Base-by-base conservation (phyloP, 2,329 filamentous ascomycete species). In the Ascochyta lentis region DNA sequence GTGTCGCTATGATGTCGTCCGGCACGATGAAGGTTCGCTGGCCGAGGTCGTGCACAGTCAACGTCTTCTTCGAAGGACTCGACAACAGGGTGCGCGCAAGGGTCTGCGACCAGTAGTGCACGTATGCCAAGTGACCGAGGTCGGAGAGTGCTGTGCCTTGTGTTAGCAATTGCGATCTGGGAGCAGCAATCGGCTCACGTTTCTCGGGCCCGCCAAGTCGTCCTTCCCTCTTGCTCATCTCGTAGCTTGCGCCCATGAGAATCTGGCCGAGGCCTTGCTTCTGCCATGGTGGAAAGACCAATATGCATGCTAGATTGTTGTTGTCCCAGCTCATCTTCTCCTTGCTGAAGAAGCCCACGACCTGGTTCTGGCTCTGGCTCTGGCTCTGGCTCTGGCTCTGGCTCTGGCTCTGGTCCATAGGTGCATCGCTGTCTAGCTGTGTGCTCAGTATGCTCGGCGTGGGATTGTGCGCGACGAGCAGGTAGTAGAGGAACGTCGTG, bases 261-360 rank as follows among this genome's bases (percentile, higher is more conserved):
- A 98, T 79, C 47, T 91, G 87, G 0, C 95, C 95, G 0, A 98
- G 83, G 1, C 94, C 92, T 63, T 92, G 92, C 60, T 90, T 88
- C 76, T 98, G 94, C 87, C 94, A 98, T 0, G 95, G 95, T 1
- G 95, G 95, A 70, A 98, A 98, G 15, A 98, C 85, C 6, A 98
- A 82, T 65, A 99, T 99, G 73, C 95, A 99, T 1, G 95, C 95
- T 5, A 99, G 83, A 64, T 98, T 99, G 76, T 99, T 98, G 69
- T 94, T 93, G 70, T 99, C 95, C 94, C 95, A 99, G 3, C 92
- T 96, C 82, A 97, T 90, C 75, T 98, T 98, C 76, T 99, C 95
- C 74, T 99, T 98, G 61, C 91, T 96, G 80, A 98, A 99, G 83
- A 98, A 98, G n/a, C 95, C 95, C 1, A 94, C 86, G 27, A 97